Evolutionary conservation across 2,329 filamentous ascomycete species (phyloP).

Genomic region (Lizonia empirigonia): DNA sequence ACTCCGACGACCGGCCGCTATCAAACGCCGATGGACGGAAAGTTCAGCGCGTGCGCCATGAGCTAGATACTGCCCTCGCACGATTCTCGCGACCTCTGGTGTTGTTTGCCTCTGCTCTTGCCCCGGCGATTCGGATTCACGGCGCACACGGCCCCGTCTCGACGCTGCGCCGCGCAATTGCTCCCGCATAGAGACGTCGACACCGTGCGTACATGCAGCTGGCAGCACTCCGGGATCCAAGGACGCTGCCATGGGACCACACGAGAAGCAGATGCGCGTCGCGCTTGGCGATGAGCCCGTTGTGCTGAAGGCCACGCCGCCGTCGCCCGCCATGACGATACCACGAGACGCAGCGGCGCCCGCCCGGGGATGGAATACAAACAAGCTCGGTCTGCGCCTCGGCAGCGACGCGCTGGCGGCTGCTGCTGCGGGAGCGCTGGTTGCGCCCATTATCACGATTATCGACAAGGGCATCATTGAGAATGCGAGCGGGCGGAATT

Average conservation of each 20-base stretch:
- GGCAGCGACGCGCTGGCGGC: slow-evolving; percentile 73
- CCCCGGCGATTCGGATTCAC: no score
- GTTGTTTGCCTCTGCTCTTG: no score
- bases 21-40: slow-evolving; percentile 14
- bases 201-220: slow-evolving; percentile 34
- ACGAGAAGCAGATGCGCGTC: background rate
- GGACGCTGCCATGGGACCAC: slow-evolving; percentile 40
- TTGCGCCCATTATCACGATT: slow-evolving; percentile 83
- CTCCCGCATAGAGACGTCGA: no score
- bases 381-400: slow-evolving; percentile 69
- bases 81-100: background rate
- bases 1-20: background rate
- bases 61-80: slow-evolving; percentile 1
- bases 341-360: no score
- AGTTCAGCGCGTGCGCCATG: slow-evolving; percentile 6
- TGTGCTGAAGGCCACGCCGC: background rate
- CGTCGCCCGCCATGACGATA: background rate
- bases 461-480: slow-evolving; percentile 84
- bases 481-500: slow-evolving; percentile 73
- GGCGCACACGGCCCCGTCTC: no score
- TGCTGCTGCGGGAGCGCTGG: slow-evolving; percentile 71
- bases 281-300: slow-evolving; percentile 12
- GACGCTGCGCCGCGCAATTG: background rate
- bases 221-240: no score
- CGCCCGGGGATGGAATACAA: slow-evolving; percentile 70